Evolutionary conservation across 208 protist species (phyloP), one percentile per base, ranked within the genome.

Genomic region (Naegleria gruberi): DNA sequence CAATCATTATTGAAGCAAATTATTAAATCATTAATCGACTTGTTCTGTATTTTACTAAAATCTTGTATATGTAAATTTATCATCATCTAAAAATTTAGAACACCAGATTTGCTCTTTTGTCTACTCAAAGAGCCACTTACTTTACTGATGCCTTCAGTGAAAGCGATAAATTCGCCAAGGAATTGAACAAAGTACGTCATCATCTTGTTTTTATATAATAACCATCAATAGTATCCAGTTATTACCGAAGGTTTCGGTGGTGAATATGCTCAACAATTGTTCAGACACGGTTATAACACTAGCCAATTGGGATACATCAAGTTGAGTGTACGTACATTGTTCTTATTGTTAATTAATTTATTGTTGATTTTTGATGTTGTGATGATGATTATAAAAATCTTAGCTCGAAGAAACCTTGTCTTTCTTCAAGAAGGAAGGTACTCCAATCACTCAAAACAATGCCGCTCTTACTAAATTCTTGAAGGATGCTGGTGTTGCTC

Each of bases 191-290:
- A 41, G 65, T 77, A 77, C n/a, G 65, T 74, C 26, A 5, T 74
- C 4, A 74, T n/a, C 3, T n/a, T 74, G 23, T n/a, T 55, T 15
- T 19, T 55, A 19, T 55, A 55, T 55, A 15, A 55, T 55, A 19
- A 19, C 5, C 51, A 65, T 23, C 30, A 65, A 5, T 17, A 83
- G n/a, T 83, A 83, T 44, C 77, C 77, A 83, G 40, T 44, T 10
- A 83, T 83, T 83, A 44, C 40, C 26, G 77, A 83, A 83, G 77
- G 77, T 23, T 83, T 83, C 15, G 77, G 40, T n/a, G 77, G 77
- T 83, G 77, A 83, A 83, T 83, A 44, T 44, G 77, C 77, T 23
- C n/a, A 83, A 44, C 40, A 83, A 83, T 83, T 83, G 37, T 83
- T 83, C 37, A 41, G 77, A 44, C 40, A 83, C 19, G 77, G 23